phyloP scores from a whole-genome alignment of 2,329 filamentous ascomycete genomes.

The Amauroascus niger region DNA sequence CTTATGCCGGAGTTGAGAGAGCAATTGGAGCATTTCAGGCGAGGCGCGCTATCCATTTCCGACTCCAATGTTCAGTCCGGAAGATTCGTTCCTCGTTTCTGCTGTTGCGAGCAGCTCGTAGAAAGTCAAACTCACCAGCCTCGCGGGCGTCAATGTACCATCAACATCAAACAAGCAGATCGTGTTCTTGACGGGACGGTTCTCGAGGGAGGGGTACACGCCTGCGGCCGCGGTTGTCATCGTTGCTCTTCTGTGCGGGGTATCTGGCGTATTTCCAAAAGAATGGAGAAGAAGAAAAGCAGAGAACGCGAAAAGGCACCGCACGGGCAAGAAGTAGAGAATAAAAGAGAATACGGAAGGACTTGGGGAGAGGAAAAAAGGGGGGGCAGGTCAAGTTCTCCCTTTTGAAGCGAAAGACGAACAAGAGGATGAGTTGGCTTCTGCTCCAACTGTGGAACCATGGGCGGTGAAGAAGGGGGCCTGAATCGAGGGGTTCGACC shows the following conservation, averaged over 20 bases:
- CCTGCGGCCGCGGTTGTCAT: conserved; percentile 14
- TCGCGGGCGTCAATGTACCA: conserved; percentile 74
- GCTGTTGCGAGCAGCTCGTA: no score
- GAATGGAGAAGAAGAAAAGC: background rate
- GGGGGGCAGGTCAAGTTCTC: background rate
- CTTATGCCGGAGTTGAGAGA: conserved; percentile 72
- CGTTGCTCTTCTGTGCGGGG: background rate
- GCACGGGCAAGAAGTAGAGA: background rate
- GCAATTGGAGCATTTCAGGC: conserved; percentile 72
- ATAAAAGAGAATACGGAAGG: no score
- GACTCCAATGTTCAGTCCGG: no score
- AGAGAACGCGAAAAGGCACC: background rate
- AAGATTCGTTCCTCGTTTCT: no score
- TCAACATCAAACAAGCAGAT: conserved; percentile 96
- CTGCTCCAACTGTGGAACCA: background rate
- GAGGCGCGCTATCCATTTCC: conserved; percentile 53
- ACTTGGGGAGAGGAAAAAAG: background rate
- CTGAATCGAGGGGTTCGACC: background rate
- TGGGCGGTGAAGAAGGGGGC: background rate
- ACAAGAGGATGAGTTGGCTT: background rate
- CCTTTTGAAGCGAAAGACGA: background rate
- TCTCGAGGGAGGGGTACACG: conserved; percentile 61
- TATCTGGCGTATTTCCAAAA: background rate
- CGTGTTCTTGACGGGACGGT: conserved; percentile 84
- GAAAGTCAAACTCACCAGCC: conserved; percentile 58